Evolutionary conservation across 1,284 basidiomycete genomes (phyloP).

Genomic region (Sphagnurus paluster): DNA sequence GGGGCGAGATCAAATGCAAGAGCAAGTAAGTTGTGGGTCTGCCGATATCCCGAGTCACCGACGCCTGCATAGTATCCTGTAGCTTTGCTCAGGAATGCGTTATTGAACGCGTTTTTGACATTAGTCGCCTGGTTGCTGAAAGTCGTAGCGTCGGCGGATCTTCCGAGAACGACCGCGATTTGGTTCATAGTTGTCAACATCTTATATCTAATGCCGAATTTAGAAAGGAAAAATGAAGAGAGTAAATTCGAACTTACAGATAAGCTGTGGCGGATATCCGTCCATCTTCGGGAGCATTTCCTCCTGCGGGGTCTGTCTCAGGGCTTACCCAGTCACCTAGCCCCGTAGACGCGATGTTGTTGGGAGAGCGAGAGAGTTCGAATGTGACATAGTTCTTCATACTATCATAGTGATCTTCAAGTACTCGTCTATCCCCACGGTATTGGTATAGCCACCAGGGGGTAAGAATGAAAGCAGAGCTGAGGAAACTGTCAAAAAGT

Average conservation of each 20-base stretch:
- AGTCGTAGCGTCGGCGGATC: slow-evolving; percentile 23
- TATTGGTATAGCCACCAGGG: slow-evolving; percentile 29
- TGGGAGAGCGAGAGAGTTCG: slow-evolving; percentile 27
- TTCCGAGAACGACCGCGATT: slow-evolving; percentile 23
- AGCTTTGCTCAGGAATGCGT: slow-evolving; percentile 22
- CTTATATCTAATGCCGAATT: slow-evolving; percentile 19
- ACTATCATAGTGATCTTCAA: slow-evolving; percentile 25
- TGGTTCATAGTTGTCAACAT: slow-evolving; percentile 28
- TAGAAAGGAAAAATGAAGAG: not conserved
- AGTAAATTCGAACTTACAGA: slow-evolving; percentile 18
- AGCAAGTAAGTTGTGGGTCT: slow-evolving; percentile 30
- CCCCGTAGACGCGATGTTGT: slow-evolving; percentile 25
- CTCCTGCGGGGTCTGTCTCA: slow-evolving; percentile 27
- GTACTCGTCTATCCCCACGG: slow-evolving; percentile 24
- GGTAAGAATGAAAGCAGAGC: slow-evolving; percentile 28
- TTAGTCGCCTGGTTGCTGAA: slow-evolving; percentile 25
- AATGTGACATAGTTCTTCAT: slow-evolving; percentile 30
- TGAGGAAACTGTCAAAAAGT: slow-evolving; percentile 1
- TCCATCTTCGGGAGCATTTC: slow-evolving; percentile 29
- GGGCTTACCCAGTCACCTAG: slow-evolving; percentile 31
- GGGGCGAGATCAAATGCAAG: slow-evolving; percentile 25
- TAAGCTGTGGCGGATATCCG: slow-evolving; percentile 28
- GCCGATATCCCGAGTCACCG: slow-evolving; percentile 28
- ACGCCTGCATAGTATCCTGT: slow-evolving; percentile 24
- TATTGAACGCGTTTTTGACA: slow-evolving; percentile 28